Evolutionary conservation across 257 asterid species (phyloP).

Genomic region (Solanum arcanum): DNA sequence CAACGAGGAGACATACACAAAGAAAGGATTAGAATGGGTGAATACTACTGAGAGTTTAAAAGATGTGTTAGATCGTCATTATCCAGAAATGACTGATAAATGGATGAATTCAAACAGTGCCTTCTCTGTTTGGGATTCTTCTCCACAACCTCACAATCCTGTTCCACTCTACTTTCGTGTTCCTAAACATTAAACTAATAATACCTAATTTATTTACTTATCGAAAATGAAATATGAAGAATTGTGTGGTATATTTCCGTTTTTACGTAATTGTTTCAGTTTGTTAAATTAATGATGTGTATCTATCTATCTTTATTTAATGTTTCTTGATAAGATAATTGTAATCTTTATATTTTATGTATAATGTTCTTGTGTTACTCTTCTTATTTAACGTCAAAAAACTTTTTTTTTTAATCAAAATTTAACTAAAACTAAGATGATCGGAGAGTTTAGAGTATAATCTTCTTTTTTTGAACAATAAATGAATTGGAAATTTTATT

Average conservation of each 20-base stretch:
- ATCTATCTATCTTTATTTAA: background rate
- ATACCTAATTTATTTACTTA: background rate
- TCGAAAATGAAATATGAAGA: background rate
- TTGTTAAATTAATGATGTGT: background rate
- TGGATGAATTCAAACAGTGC: slow-evolving; percentile 61
- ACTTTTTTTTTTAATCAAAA: background rate
- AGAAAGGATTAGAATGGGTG: slow-evolving; percentile 55
- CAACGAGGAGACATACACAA: slow-evolving; percentile 48
- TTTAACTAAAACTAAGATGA: background rate
- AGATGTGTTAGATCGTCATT: slow-evolving; percentile 44
- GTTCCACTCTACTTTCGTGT: slow-evolving; percentile 42
- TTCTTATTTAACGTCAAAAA: background rate
- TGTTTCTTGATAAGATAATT: background rate
- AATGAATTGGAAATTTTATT: no score
- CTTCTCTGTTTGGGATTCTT: slow-evolving; percentile 53
- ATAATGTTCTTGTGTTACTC: background rate
- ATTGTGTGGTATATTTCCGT: background rate
- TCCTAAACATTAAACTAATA: slow-evolving; percentile 2
- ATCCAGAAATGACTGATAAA: slow-evolving; percentile 39
- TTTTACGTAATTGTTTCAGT: background rate
- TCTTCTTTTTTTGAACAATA: no score
- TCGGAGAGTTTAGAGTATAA: no score
- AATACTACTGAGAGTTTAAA: slow-evolving; percentile 45
- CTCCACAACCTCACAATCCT: slow-evolving; percentile 23
- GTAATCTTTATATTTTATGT: background rate